Evolutionary conservation across 2,329 filamentous ascomycete species (phyloP), one percentile per base, ranked within the genome.

Genomic region (Colletotrichum godetiae): DNA sequence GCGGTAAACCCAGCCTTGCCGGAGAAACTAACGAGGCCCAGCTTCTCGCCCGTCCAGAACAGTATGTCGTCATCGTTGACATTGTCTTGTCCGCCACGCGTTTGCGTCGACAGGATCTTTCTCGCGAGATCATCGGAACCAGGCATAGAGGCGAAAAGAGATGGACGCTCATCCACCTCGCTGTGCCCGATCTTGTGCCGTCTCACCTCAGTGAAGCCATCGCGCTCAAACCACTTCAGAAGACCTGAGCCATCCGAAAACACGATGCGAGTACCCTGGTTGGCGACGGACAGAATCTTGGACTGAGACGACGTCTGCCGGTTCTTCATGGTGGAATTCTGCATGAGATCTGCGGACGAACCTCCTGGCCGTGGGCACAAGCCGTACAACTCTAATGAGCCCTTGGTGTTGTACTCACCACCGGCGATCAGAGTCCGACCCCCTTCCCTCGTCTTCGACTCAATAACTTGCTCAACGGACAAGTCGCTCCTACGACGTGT

Each of bases 401-500:
- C 96, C 81, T 97, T 95, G 37, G 93, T 94, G 77, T 97, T 97
- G 84, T 98, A 98, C 79, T 96, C 94, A 5, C 95, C 96, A 52
- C 93, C 94, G 3, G 95, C 94, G 64, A 98, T 89, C 31, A 98
- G 83, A 0, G 93, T 95, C 58, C 92, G 87, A 0, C 92, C 88
- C 13, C 81, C 88, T 0, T 82, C 78, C 0, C 81, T 80, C n/a
- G 78, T 82, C 76, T 92, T 92, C n/a, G 87, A 86, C 22, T 85
- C 83, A 75, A 81, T 84, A 13, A 90, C 85, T 75, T 87, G 87
- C 68, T 89, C 87, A 67, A 86, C 81, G 12, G 90, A 89, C 24
- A 92, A 83, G 72, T 88, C 85, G 24, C 87, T 88, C 5, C 85
- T 84, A 4, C 88, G 86, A 2, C 92, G 84, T 3, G 89, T 83